Percentiles rank a stretch among this genome's conserved stretches.
Evolutionary conservation across 1,284 basidiomycete genomes (phyloP).

Genomic region (Volvariella volvacea): DNA sequence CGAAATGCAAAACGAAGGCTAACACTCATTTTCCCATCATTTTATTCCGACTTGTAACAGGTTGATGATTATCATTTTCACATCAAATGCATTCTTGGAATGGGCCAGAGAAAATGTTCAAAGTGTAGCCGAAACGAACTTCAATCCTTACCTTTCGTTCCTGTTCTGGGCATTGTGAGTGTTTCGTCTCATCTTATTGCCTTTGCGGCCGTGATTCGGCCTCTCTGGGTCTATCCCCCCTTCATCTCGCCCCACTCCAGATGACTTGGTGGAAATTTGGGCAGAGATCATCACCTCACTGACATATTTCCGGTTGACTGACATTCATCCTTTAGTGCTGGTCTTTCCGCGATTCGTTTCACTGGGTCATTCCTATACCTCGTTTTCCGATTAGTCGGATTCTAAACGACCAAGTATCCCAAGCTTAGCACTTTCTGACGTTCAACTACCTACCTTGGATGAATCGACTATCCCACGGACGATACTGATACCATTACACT

Average conservation of each 20-base stretch:
- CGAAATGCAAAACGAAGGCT: constrained; percentile 8
- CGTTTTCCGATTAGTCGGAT: constrained; percentile 64
- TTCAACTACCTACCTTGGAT: too few species aligned
- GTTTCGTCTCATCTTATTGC: neutral
- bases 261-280: too few species aligned
- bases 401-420: constrained; percentile 17
- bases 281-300: too few species aligned
- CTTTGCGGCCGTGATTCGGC: too few species aligned
- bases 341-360: constrained; percentile 74
- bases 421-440: neutral
- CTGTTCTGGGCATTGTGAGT: constrained; percentile 78
- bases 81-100: constrained; percentile 65
- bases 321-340: constrained; percentile 43
- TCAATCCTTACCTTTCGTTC: constrained; percentile 84
- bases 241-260: too few species aligned
- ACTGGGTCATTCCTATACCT: constrained; percentile 73
- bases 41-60: constrained; percentile 24
- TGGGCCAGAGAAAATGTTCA: constrained; percentile 53
- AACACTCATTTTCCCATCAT: constrained; percentile 7
- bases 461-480: too few species aligned
- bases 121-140: constrained; percentile 39
- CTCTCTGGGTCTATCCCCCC: too few species aligned
- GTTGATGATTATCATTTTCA: constrained; percentile 78
- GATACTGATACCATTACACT: too few species aligned
- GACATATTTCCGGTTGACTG: constrained; percentile 6